Evolutionary conservation across 2,329 filamentous ascomycete species (phyloP).

Genomic region (Aspergillus hortae): DNA sequence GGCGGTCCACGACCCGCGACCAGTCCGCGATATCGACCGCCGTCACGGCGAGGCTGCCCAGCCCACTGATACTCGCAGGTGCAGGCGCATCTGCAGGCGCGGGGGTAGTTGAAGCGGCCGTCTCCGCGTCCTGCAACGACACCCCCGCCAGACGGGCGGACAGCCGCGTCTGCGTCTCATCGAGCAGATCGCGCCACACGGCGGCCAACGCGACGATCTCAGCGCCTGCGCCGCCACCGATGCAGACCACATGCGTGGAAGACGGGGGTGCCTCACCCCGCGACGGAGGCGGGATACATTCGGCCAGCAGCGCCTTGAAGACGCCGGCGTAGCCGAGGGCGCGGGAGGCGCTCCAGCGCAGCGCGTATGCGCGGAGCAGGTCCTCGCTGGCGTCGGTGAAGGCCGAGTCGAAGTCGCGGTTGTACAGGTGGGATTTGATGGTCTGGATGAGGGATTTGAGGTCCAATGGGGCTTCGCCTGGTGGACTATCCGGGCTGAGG

Average conservation of each 20-base stretch:
- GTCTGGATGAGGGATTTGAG: slow-evolving; percentile 64
- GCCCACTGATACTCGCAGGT: not conserved
- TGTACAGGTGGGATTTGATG: slow-evolving; percentile 81
- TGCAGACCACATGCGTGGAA: slow-evolving; percentile 46
- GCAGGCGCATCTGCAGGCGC: not conserved
- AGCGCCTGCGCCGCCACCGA: slow-evolving; percentile 64
- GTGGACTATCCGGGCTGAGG: not conserved
- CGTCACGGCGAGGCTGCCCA: slow-evolving; percentile 45
- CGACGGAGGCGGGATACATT: not conserved
- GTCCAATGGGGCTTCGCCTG: slow-evolving; percentile 15
- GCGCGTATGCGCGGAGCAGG: slow-evolving; percentile 76
- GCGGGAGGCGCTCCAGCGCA: slow-evolving; percentile 84
- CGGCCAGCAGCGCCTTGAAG: slow-evolving; percentile 38
- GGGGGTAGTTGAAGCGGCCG: not conserved
- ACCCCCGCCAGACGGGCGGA: slow-evolving; percentile 1
- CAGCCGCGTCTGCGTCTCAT: slow-evolving; percentile 3
- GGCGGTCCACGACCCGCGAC: slow-evolving; percentile 57
- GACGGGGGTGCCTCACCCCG: not conserved
- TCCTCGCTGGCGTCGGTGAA: slow-evolving; percentile 64
- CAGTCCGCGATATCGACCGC: slow-evolving; percentile 84
- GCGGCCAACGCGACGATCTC: slow-evolving; percentile 64
- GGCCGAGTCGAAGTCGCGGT: slow-evolving; percentile 75
- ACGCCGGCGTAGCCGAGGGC: slow-evolving; percentile 76
- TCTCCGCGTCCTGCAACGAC: not conserved
- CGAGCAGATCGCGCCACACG: slow-evolving; percentile 42